phyloP scores from a whole-genome alignment of 176 grass and related monocot genomes.

The Carex pumila region DNA sequence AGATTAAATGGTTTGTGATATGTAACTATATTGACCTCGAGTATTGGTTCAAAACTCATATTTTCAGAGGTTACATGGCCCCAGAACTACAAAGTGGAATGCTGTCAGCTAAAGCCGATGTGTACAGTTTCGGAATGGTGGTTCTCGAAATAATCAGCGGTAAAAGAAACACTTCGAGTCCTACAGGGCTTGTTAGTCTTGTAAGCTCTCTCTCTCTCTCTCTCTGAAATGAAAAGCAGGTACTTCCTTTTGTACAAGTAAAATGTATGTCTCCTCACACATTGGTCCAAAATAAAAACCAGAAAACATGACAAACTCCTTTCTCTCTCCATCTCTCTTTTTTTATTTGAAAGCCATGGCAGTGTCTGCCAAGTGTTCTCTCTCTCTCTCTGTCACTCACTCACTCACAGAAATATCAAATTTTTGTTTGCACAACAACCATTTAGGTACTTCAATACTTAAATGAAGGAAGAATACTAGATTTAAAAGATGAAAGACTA shows the following conservation, averaged over 20 bases:
- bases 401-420: background rate
- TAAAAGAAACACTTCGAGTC: background rate
- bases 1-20: background rate
- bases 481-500: background rate
- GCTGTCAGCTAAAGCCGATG: background rate
- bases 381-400: background rate
- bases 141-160: constrained; percentile 9
- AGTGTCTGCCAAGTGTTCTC: too few species aligned
- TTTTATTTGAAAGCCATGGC: too few species aligned
- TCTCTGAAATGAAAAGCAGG: background rate
- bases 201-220: background rate
- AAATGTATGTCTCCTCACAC: too few species aligned
- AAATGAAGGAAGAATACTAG: background rate
- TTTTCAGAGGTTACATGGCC: constrained; percentile 10
- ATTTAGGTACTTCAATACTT: background rate
- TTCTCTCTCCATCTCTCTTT: too few species aligned
- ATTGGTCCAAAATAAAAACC: too few species aligned
- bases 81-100: background rate
- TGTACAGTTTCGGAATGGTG: constrained; percentile 11
- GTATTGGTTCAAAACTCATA: background rate
- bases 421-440: background rate
- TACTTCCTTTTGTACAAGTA: too few species aligned
- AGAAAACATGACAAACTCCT: too few species aligned
- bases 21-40: background rate
- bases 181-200: background rate